Evolutionary conservation across 2,329 filamentous ascomycete species (phyloP).

Genomic region (Pseudocercospora musae): DNA sequence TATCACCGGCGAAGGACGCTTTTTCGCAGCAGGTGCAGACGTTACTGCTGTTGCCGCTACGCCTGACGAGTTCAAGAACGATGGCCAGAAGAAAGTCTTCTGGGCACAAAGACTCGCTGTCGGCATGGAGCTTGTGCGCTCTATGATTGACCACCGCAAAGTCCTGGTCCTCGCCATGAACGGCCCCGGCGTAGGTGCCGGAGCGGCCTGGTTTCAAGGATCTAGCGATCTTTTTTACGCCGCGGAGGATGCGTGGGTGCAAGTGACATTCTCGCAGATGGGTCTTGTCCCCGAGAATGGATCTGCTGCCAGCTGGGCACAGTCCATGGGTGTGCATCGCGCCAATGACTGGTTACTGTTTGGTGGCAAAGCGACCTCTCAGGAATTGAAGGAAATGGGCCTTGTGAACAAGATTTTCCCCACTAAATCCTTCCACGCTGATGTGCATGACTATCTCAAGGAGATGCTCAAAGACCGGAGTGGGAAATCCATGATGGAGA

Average conservation of each 20-base stretch:
- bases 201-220: constrained; percentile 31
- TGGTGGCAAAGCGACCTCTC: constrained; percentile 25
- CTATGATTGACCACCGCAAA: constrained; percentile 30
- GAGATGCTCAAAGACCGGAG: constrained; percentile 26
- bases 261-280: constrained; percentile 29
- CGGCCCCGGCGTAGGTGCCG: constrained; percentile 29
- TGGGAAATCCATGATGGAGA: constrained; percentile 30
- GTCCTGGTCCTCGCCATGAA: constrained; percentile 31
- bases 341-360: constrained; percentile 31
- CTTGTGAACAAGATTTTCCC: constrained; percentile 30
- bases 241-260: constrained; percentile 28
- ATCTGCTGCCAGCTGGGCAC: constrained; percentile 26
- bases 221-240: constrained; percentile 29
- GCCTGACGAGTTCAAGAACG: constrained; percentile 23
- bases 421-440: constrained; percentile 26
- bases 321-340: constrained; percentile 27
- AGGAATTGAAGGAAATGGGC: constrained; percentile 28
- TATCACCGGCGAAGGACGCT: constrained; percentile 30
- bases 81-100: constrained; percentile 29
- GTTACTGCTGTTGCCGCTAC: constrained; percentile 22
- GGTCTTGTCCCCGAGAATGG: constrained; percentile 29
- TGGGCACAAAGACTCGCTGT: constrained; percentile 24
- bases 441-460: constrained; percentile 24
- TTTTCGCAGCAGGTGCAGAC: constrained; percentile 30
- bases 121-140: constrained; percentile 27